Conservation (phyloP, 805 yeast genomes). For the Priceomyces haplophilus region DNA sequence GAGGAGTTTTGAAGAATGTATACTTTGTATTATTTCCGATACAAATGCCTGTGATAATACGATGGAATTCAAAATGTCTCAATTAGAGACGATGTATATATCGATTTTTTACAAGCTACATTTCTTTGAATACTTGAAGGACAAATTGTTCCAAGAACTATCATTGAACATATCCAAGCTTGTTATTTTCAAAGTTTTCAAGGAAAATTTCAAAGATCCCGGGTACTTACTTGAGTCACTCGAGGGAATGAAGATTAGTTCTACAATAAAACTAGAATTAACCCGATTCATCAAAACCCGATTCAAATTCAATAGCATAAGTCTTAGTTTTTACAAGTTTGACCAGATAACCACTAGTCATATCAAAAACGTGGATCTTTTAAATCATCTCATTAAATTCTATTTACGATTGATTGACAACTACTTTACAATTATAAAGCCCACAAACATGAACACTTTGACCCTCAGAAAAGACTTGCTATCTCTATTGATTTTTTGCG, state of each 20-base stretch:
- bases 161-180: slow-evolving; percentile 3
- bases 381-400: slow-evolving; percentile 2
- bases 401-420: slow-evolving; percentile 4
- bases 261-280: slow-evolving; percentile 5
- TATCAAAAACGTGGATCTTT: slow-evolving; percentile 1
- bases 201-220: not conserved
- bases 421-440: not conserved
- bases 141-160: slow-evolving; percentile 2
- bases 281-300: not conserved
- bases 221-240: not conserved
- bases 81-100: slow-evolving; percentile 2
- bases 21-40: slow-evolving; percentile 1
- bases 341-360: not conserved
- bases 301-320: slow-evolving; percentile 1
- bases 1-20: slow-evolving; percentile 7
- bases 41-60: not conserved
- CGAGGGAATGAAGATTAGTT: not conserved
- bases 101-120: not conserved
- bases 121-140: not conserved
- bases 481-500: slow-evolving; percentile 16
- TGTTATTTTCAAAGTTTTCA: not conserved
- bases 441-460: not conserved
- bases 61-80: slow-evolving; percentile 2
- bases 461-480: slow-evolving; percentile 10
- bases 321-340: slow-evolving; percentile 1